These are phyloP conservation scores for Camellia japonica DNA, from an alignment of 148 eudicot species.

Conservation along the genomic window DNA sequence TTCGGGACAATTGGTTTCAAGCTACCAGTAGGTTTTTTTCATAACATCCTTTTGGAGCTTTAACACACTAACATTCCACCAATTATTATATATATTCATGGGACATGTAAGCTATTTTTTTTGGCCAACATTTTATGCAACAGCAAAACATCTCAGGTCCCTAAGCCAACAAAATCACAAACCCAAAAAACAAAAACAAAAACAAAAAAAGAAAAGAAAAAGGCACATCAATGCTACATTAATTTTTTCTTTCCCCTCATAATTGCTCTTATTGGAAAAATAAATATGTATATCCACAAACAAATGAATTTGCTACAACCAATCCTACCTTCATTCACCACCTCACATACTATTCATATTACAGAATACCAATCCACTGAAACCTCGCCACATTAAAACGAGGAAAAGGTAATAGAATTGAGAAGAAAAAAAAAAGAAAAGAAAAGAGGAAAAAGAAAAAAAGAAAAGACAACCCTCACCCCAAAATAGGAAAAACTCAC, in stretches of 20 bases:
- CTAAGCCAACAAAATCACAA: no score
- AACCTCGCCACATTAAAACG: conserved; percentile 18
- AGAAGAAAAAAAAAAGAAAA: conserved; percentile 1
- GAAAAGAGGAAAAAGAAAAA: conserved; percentile 10
- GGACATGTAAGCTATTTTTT: no score
- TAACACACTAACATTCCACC: no score
- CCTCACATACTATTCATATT: conserved; percentile 33
- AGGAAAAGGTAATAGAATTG: conserved; percentile 17
- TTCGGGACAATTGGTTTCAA: no score
- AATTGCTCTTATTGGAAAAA: conserved; percentile 2
- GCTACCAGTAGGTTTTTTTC: no score
- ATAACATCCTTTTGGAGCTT: no score
- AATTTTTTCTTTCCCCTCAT: not conserved
- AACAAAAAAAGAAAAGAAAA: not conserved
- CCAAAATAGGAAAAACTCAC: conserved; percentile 12
- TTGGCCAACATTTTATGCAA: not conserved
- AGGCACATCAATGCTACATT: not conserved
- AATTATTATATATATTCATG: no score
- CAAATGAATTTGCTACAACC: conserved; percentile 26
- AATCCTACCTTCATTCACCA: conserved; percentile 16
- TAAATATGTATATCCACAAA: conserved; percentile 18
- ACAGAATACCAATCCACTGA: conserved; percentile 38
- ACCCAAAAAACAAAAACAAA: not conserved
- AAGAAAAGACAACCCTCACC: conserved; percentile 2
- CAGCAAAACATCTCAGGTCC: no score